Base-by-base conservation (phyloP, 495 filamentous ascomycete genomes). In the Acidiella bohemica region DNA sequence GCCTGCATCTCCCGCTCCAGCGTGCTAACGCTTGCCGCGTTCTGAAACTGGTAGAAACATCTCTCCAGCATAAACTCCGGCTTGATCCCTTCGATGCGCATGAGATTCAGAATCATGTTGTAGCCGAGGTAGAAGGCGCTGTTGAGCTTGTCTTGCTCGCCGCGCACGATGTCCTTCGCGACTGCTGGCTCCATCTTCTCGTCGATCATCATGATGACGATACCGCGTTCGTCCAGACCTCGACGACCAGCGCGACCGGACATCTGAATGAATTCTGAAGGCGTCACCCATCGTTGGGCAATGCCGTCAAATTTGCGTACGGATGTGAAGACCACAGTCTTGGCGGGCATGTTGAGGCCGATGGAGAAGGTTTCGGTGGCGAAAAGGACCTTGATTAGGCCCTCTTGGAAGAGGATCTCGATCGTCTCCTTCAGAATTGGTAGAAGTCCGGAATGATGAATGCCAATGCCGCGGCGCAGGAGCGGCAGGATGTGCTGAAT, bases 131-230 rank as follows among this genome's bases (percentile, higher is more conserved):
- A 81, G 65, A 97, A 97, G 11, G 90, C 90, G 2, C 90, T 96
- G 60, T 96, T 96, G 28, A 97, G 73, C 30, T 84, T 80, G 57
- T 97, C 90, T 56, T 97, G 90, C 54, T 94, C 79, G 54, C 90
- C 90, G 36, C 88, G 81, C 20, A 97, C 90, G 43, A 97, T 94
- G 35, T 81, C 78, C 60, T 90, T 90, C 19, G 90, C 90, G 39
- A 80, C 72, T 1, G 78, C 75, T n/a, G 90, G 92, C 46, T 96
- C 92, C 72, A 97, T 92, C 62, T 86, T 81, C 54, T 87, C 82
- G 46, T 92, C 81, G 36, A 97, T 76, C 90, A 97, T 97, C 81
- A 97, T 93, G 55, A 97, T 97, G 51, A 96, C 90, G 55, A 97
- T 93, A 71, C 90, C 90, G 40, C 90, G 81, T 35, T 95, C 90